Conservation (phyloP, 129 eudicot genomes). For the Rutidosis leptorrhynchoides region DNA sequence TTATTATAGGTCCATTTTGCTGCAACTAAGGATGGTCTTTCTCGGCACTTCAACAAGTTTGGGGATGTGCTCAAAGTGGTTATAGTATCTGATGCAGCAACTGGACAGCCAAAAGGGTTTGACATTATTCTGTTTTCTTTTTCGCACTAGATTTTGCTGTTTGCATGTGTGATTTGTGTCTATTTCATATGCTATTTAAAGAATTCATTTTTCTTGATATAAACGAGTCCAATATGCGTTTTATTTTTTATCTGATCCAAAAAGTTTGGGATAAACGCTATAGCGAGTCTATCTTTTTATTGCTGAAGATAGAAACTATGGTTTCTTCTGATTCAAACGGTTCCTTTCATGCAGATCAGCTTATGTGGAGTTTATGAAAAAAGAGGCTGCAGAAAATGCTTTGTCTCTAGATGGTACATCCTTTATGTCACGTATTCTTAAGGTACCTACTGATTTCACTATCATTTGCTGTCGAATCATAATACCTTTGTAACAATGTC, state of each 20-base stretch:
- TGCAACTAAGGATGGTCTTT: constrained; percentile 90
- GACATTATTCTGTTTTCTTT: constrained; percentile 7
- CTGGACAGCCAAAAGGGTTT: constrained; percentile 92
- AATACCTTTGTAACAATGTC: neutral
- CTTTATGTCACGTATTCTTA: constrained; percentile 87
- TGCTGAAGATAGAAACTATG: neutral
- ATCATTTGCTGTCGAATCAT: neutral
- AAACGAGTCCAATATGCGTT: neutral
- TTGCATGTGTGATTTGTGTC: neutral
- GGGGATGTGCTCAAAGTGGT: constrained; percentile 87
- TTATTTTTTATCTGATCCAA: neutral
- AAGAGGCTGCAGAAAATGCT: constrained; percentile 83
- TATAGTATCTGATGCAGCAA: constrained; percentile 64
- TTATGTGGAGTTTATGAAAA: constrained; percentile 77
- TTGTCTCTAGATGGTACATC: constrained; percentile 83
- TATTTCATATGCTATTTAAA: neutral
- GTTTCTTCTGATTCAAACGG: constrained; percentile 14
- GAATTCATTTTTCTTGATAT: neutral
- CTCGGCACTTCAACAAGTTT: constrained; percentile 85
- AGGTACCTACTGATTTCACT: constrained; percentile 42
- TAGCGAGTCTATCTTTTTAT: neutral
- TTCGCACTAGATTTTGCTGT: neutral
- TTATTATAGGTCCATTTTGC: constrained; percentile 81
- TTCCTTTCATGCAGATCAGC: constrained; percentile 65
- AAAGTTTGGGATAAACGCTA: neutral